Base-by-base conservation (phyloP, 805 yeast genomes). In the Lipomyces starkeyi region DNA sequence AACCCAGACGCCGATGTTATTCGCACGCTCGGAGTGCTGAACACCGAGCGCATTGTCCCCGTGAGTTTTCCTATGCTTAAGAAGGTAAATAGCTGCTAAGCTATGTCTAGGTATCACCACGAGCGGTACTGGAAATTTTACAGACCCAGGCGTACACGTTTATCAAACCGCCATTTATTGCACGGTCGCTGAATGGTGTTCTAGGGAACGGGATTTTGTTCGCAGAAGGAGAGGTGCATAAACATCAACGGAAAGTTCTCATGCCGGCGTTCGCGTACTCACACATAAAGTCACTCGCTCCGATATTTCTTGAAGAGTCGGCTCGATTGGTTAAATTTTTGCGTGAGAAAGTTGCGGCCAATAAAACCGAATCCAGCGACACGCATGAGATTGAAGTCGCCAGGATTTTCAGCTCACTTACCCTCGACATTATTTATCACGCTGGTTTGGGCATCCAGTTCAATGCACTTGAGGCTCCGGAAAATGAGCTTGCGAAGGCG, bases 201-300 rank as follows among this genome's bases (percentile, higher is more conserved):
- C 62, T 69, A 9, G 72, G 72, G n/a, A 61, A 66, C 43, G 70
- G 70, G 17, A 13, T 69, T 20, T 17, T 69, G 11, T 66, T 67
- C 60, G 59, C 70, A 5, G 72, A 69, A 54, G 72, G 72, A 29
- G 72, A 69, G 11, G 60, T 13, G 57, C 72, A 69, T 27, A 64
- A 59, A 47, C 62, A 49, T 20, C 72, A 69, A 49, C 55, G 72
- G 11, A 66, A 64, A 37, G 35, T 64, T 29, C 63, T 69, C 8
- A 64, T 64, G 68, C 72, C 72, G 0, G 72, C 66, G 40, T 67
- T 69, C 49, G 29, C 68, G 17, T 63, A 34, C 54, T 58, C 59
- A 7, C 62, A 64, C 34, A 32, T 64, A 11, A 63, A 63, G 29
- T 57, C 64, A 1, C 61, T 69, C 25, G 70, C 62, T 3, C 72